Base-by-base conservation (phyloP, 805 yeast species). In the Starmera pachycereana region DNA sequence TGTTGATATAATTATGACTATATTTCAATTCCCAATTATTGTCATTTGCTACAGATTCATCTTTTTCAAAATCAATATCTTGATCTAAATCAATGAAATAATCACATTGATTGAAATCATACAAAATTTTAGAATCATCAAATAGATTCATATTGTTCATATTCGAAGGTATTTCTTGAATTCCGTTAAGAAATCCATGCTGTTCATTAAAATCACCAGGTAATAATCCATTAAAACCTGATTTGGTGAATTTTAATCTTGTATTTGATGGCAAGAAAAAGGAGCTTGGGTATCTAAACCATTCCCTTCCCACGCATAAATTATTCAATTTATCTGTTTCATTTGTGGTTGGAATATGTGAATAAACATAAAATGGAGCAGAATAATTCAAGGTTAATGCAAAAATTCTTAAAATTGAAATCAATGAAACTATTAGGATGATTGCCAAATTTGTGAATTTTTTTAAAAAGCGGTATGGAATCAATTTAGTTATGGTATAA, bases 231-330 rank as follows among this genome's bases (percentile, higher is more conserved):
- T 80, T 75, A 60, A 89, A 90, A 1, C 90, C 92, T 41, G 87
- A 78, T 41, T 69, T 64, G 9, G 84, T 75, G 57, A 86, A 90
- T 50, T 66, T 66, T 19, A 87, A 62, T 47, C 96, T 63, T 50
- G 69, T 69, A 42, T 74, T 65, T 5, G 73, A 70, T 4, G 84
- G 79, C 19, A 90, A 62, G 54, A 89, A 86, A 56, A 88, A 84
- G 0, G 96, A 88, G 1, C 84, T 78, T 9, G 97, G 96, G 60
- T 66, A 89, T 54, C 90, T 83, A 53, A 86, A 87, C 97, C 97
- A 89, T 62, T 90, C 97, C 43, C 95, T 72, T 3, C 96, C 97
- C n/a, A 83, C 69, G 60, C 97, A 90, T 0, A 90, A 81, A 8
- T 22, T 22, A 8, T 22, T 22, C 27, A 22, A 22, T 22, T 22